These are phyloP conservation scores for Corylus americana DNA, from an alignment of 306 rosid species.

Conservation along the genomic window DNA sequence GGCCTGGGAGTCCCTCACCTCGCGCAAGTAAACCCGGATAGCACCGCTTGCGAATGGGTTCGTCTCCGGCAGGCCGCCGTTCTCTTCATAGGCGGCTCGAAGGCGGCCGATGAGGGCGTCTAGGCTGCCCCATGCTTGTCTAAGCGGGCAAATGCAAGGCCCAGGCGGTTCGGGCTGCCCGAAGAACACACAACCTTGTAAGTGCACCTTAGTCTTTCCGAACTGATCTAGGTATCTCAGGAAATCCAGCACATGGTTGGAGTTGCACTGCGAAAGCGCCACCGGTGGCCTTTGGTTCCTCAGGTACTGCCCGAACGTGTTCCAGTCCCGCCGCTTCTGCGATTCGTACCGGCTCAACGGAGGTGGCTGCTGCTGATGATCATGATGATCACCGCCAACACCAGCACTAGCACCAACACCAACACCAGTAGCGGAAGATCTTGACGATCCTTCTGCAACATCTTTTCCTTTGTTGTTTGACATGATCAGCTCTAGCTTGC, in stretches of 20 bases:
- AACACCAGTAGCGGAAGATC: conserved; percentile 10
- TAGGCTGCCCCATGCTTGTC: conserved; percentile 75
- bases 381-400: background rate
- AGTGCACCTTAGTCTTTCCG: conserved; percentile 65
- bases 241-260: conserved; percentile 51
- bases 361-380: conserved; percentile 16
- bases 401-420: background rate
- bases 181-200: conserved; percentile 52
- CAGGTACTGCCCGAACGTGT: conserved; percentile 61
- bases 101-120: conserved; percentile 65
- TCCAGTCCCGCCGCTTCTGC: conserved; percentile 63
- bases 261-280: conserved; percentile 51
- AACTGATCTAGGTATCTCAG: conserved; percentile 56
- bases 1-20: conserved; percentile 56
- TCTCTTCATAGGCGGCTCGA: conserved; percentile 63
- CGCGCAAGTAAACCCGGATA: conserved; percentile 49
- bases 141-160: conserved; percentile 58
- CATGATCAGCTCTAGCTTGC: conserved; percentile 17
- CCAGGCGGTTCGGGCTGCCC: conserved; percentile 60
- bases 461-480: conserved; percentile 49
- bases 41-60: conserved; percentile 56
- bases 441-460: conserved; percentile 50
- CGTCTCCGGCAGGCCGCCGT: conserved; percentile 54
- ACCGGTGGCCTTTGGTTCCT: conserved; percentile 60
- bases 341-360: conserved; percentile 57